phyloP scores from a whole-genome alignment of 164 flowering plant species.

The Paratinospora sagittata region DNA sequence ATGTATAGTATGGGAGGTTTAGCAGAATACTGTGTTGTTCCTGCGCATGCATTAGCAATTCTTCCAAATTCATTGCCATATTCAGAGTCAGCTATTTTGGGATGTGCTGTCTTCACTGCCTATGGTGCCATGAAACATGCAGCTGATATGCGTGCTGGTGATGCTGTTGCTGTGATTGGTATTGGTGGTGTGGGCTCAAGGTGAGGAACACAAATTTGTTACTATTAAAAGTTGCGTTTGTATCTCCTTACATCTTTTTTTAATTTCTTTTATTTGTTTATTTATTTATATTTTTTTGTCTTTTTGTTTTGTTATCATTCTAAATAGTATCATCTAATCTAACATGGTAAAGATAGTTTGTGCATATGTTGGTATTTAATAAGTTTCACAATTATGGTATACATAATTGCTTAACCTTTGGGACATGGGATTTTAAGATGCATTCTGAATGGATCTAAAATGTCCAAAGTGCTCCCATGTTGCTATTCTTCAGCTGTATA shows the following conservation, averaged over 20 bases:
- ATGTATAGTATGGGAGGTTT: slow-evolving; percentile 99
- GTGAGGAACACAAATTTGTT: slow-evolving; percentile 28
- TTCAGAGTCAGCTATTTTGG: slow-evolving; percentile 87
- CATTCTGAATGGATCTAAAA: background rate
- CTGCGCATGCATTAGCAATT: slow-evolving; percentile 71
- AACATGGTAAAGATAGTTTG: background rate
- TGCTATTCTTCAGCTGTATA: background rate
- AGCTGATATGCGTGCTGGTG: slow-evolving; percentile 88
- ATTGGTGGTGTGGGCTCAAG: slow-evolving; percentile 98
- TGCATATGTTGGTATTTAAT: background rate
- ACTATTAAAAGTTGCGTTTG: background rate
- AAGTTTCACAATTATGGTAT: background rate
- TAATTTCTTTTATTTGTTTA: background rate
- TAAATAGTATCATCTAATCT: background rate
- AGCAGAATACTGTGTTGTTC: slow-evolving; percentile 93
- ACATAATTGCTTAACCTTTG: background rate
- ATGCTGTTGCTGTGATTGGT: slow-evolving; percentile 93
- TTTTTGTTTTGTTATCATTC: background rate
- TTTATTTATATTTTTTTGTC: background rate
- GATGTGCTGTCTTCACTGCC: slow-evolving; percentile 97
- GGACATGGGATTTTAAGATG: background rate
- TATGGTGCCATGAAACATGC: slow-evolving; percentile 99
- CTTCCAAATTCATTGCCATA: slow-evolving; percentile 84
- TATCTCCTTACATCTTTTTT: background rate
- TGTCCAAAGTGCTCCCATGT: background rate